These are phyloP conservation scores for maize (Zea mays) DNA, from an alignment of 176 grass and related monocot species.

Conservation along the genomic window Zm-B73-REFERENCE-NAM-5.0 NC_050099.1:6115001-6115500, in stretches of 20 bases:
- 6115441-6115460: too few species aligned
- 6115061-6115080: slow-evolving; percentile 89
- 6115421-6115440: too few species aligned
- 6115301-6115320: slow-evolving; percentile 7
- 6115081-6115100: slow-evolving; percentile 96
- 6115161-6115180: slow-evolving; percentile 14
- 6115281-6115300: not conserved
- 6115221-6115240: slow-evolving; percentile 20
- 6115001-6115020: slow-evolving; percentile 39
- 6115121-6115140: slow-evolving; percentile 41
- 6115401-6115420: too few species aligned
- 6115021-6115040: slow-evolving; percentile 56
- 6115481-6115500: slow-evolving; percentile 16
- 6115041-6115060: slow-evolving; percentile 80
- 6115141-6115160: slow-evolving; percentile 27
- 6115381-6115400: slow-evolving; percentile 13
- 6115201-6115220: slow-evolving; percentile 15
- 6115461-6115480: slow-evolving; percentile 29
- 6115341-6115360: slow-evolving; percentile 10
- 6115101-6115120: slow-evolving; percentile 68
- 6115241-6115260: slow-evolving; percentile 13
- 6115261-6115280: slow-evolving; percentile 23
- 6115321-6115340: slow-evolving; percentile 21
- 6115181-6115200: slow-evolving; percentile 16
- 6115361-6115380: slow-evolving; percentile 25